These are phyloP conservation scores for Cadophora sp. DNA, from an alignment of 2,329 filamentous ascomycete species.

Conservation along the genomic window DNA sequence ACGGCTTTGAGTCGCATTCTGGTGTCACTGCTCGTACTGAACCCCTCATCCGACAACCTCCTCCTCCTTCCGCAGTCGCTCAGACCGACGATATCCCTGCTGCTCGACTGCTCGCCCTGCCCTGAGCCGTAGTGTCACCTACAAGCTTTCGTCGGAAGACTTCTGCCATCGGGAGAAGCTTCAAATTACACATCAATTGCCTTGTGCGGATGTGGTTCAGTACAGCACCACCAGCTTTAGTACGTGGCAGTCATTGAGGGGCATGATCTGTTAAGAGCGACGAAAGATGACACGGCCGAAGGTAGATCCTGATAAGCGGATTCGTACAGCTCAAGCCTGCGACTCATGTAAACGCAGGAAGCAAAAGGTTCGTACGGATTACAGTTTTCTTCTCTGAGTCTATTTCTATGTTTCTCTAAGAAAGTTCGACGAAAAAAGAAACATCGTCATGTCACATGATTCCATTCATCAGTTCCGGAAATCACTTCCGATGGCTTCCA, in stretches of 20 bases:
- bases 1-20: neutral
- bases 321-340: constrained; percentile 39
- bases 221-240: neutral
- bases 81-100: constrained; percentile 10
- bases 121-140: neutral
- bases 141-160: constrained; percentile 14
- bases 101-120: too few relatives aligned
- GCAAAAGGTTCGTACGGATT: constrained; percentile 37
- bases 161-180: neutral
- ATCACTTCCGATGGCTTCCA: neutral
- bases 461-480: neutral
- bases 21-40: neutral
- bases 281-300: constrained; percentile 36
- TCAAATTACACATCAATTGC: constrained; percentile 4
- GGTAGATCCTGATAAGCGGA: constrained; percentile 40
- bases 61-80: neutral
- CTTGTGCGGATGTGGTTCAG: neutral
- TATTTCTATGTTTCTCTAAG: neutral
- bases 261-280: constrained; percentile 2
- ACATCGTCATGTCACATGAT: constrained; percentile 4
- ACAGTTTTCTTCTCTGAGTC: neutral
- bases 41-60: constrained; percentile 3
- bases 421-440: too few relatives aligned
- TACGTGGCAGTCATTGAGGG: neutral
- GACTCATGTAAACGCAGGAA: constrained; percentile 41